Conservation (phyloP, 345 rosid genomes). For the Rhodamnia argentea region DNA sequence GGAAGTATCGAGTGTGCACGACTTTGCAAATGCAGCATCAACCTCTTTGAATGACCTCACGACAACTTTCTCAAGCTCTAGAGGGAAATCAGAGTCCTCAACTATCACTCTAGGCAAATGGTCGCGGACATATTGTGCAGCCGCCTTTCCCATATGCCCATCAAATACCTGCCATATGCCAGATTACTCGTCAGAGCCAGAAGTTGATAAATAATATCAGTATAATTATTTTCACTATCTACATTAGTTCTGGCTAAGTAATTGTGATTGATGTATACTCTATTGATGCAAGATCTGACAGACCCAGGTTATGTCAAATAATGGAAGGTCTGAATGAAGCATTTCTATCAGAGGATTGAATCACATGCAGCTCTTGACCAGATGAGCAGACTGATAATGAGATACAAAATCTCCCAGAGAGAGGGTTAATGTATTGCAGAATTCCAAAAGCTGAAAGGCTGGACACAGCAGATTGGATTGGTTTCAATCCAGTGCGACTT, state of each 20-base stretch:
- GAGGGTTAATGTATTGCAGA: background rate
- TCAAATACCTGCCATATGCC: constrained; percentile 49
- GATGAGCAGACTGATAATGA: background rate
- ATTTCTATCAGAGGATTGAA: background rate
- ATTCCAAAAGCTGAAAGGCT: background rate
- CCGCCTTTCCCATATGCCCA: constrained; percentile 84
- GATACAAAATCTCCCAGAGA: background rate
- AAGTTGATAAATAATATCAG: background rate
- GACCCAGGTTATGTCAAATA: background rate
- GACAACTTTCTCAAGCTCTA: constrained; percentile 57
- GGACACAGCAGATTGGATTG: background rate
- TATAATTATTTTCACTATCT: background rate
- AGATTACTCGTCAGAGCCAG: background rate
- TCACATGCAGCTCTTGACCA: background rate
- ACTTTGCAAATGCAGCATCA: constrained; percentile 56
- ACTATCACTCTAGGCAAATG: constrained; percentile 71
- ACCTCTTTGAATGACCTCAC: constrained; percentile 61
- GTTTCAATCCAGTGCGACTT: background rate
- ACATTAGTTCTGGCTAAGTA: background rate
- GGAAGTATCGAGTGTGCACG: constrained; percentile 35
- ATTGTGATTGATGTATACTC: background rate
- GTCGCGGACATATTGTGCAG: constrained; percentile 65
- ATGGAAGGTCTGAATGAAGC: background rate
- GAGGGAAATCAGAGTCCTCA: constrained; percentile 66
- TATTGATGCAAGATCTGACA: background rate